Evolutionary conservation across 306 rosid genomes (phyloP).

Genomic region (Vigna mungo): DNA sequence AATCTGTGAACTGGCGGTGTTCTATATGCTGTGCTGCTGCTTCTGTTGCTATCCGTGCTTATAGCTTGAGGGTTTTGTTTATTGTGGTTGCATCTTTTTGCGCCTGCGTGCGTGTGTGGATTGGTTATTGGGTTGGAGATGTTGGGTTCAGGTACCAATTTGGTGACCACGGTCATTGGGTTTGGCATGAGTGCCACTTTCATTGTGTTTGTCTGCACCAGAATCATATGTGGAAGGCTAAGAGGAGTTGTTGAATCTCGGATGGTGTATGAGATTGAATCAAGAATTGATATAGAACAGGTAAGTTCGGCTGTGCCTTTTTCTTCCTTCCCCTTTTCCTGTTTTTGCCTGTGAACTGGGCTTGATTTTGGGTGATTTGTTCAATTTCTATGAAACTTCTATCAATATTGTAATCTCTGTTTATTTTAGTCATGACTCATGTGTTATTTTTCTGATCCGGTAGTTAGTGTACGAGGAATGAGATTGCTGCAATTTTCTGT

Average conservation of each 20-base stretch:
- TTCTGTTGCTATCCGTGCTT: constrained; percentile 21
- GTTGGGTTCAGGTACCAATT: constrained; percentile 76
- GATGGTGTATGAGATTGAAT: constrained; percentile 77
- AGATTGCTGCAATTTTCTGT: constrained; percentile 19
- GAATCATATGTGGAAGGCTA: constrained; percentile 93
- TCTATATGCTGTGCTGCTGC: constrained; percentile 21
- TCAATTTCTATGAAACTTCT: constrained; percentile 3
- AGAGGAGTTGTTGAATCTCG: constrained; percentile 62
- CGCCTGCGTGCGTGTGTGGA: not conserved
- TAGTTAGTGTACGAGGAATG: constrained; percentile 13
- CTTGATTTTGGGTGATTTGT: constrained; percentile 26
- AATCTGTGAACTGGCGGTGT: constrained; percentile 30
- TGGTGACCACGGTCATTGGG: constrained; percentile 85
- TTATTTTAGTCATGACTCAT: constrained; percentile 12
- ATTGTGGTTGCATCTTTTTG: constrained; percentile 12
- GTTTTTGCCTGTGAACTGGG: constrained; percentile 18
- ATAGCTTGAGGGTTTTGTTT: constrained; percentile 32
- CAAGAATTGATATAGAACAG: constrained; percentile 80
- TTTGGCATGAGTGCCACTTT: constrained; percentile 97
- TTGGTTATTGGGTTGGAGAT: constrained; percentile 52
- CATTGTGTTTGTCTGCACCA: constrained; percentile 91
- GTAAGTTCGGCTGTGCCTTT: constrained; percentile 50
- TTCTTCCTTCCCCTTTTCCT: not conserved
- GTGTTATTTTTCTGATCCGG: constrained; percentile 25
- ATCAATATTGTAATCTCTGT: not conserved